Evolutionary conservation across 345 rosid species (phyloP).

Genomic region (Carallia brachiata): DNA sequence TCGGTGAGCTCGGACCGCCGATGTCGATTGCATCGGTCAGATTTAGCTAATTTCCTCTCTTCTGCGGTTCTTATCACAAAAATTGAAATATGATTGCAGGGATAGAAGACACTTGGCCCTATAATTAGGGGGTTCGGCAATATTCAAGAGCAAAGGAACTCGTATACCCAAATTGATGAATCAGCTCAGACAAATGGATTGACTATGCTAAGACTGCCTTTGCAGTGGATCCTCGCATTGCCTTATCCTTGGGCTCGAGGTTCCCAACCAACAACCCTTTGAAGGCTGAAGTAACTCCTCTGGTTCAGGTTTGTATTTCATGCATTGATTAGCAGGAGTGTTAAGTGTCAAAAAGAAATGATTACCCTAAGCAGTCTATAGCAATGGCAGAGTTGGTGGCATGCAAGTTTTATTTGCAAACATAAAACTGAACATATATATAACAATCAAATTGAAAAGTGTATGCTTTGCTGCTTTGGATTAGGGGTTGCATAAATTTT

Average conservation of each 20-base stretch:
- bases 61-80: too few relatives aligned
- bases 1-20: too few relatives aligned
- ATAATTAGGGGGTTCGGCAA: too few relatives aligned
- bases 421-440: too few relatives aligned
- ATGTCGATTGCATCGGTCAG: too few relatives aligned
- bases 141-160: too few relatives aligned
- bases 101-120: too few relatives aligned
- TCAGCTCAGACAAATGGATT: conserved; percentile 81
- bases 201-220: conserved; percentile 87
- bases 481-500: too few relatives aligned
- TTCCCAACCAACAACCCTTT: conserved; percentile 71
- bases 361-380: neutral
- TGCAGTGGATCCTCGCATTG: conserved; percentile 86
- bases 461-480: too few relatives aligned
- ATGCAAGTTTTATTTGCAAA: neutral
- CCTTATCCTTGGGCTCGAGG: conserved; percentile 73
- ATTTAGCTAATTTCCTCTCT: too few relatives aligned
- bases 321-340: neutral
- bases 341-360: neutral
- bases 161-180: neutral
- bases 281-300: conserved; percentile 79
- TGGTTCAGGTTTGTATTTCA: conserved; percentile 70
- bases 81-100: too few relatives aligned
- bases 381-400: neutral
- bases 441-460: too few relatives aligned